These are phyloP conservation scores for Euphorbia corollata DNA, from an alignment of 441 rosid species.

Conservation along the genomic window DNA sequence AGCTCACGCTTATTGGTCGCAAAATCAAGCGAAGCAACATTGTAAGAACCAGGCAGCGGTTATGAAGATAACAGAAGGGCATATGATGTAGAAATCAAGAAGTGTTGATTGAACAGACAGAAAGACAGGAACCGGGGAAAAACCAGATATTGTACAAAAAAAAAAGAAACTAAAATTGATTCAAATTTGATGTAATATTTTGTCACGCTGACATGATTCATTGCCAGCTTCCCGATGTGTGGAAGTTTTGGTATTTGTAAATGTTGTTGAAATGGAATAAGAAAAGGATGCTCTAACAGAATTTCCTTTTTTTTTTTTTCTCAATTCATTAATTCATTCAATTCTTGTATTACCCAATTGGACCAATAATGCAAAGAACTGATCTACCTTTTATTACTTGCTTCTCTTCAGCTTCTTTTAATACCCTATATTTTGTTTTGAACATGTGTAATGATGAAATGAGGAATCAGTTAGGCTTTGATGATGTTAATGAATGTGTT, in stretches of 20 bases:
- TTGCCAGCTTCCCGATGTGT: slow-evolving; percentile 21
- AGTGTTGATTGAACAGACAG: neutral
- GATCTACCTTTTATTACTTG: neutral
- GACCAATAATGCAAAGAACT: neutral
- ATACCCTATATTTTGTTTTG: neutral
- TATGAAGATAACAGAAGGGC: slow-evolving; percentile 24
- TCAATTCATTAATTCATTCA: slow-evolving; percentile 21
- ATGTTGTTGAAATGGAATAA: slow-evolving; percentile 42
- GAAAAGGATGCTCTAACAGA: slow-evolving; percentile 29
- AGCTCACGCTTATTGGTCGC: slow-evolving; percentile 73
- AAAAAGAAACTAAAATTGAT: slow-evolving; percentile 5
- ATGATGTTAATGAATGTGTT: neutral
- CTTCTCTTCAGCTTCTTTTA: neutral
- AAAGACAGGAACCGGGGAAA: slow-evolving; percentile 23
- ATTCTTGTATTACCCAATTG: slow-evolving; percentile 25
- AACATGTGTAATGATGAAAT: neutral
- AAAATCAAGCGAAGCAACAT: slow-evolving; percentile 48
- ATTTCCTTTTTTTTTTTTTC: slow-evolving; percentile 11
- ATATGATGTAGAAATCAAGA: slow-evolving; percentile 6
- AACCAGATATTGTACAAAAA: slow-evolving; percentile 34
- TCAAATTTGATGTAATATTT: slow-evolving; percentile 29
- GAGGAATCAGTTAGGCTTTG: neutral
- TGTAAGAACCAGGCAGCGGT: slow-evolving; percentile 32
- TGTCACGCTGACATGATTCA: slow-evolving; percentile 38
- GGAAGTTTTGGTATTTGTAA: slow-evolving; percentile 40